phyloP scores from a whole-genome alignment of 2,329 filamentous ascomycete genomes.

The Monosporascus cannonballus region DNA sequence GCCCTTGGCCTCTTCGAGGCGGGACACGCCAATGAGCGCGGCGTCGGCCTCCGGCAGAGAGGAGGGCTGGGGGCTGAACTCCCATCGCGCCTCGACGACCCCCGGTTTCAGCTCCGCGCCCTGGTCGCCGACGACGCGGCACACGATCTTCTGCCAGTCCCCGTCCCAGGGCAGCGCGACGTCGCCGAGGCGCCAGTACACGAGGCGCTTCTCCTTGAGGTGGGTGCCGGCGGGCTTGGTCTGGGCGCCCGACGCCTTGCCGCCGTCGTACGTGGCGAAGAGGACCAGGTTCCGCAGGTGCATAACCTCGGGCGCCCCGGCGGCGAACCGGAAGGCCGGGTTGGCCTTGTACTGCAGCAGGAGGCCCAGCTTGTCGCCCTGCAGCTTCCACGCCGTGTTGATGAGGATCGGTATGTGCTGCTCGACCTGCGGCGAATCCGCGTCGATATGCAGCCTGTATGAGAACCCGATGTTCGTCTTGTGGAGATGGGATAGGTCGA shows the following conservation, averaged over 20 bases:
- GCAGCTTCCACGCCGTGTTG: slow-evolving; percentile 73
- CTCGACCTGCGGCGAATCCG: slow-evolving; percentile 34
- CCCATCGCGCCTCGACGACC: slow-evolving; percentile 78
- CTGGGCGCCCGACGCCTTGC: slow-evolving; percentile 60
- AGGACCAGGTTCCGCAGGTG: slow-evolving; percentile 70
- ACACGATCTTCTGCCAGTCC: slow-evolving; percentile 71
- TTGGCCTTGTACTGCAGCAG: slow-evolving; percentile 82
- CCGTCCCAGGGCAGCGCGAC: slow-evolving; percentile 58
- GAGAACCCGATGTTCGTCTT: slow-evolving; percentile 81
- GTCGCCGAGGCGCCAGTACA: slow-evolving; percentile 77
- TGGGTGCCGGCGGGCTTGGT: slow-evolving; percentile 78
- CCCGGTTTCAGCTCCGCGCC: slow-evolving; percentile 65
- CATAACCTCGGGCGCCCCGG: slow-evolving; percentile 39
- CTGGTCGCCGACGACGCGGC: slow-evolving; percentile 69
- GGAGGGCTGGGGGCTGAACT: slow-evolving; percentile 34
- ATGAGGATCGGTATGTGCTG: slow-evolving; percentile 66
- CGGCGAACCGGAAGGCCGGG: slow-evolving; percentile 48
- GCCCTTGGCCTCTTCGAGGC: slow-evolving; percentile 46
- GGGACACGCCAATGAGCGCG: slow-evolving; percentile 54
- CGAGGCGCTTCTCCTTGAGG: slow-evolving; percentile 66
- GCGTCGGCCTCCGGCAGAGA: slow-evolving; percentile 16
- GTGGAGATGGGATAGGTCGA: slow-evolving; percentile 67
- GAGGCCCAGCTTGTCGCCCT: slow-evolving; percentile 78
- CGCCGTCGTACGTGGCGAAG: slow-evolving; percentile 65
- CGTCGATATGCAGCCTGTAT: slow-evolving; percentile 76